Evolutionary conservation across 2,329 filamentous ascomycete genomes (phyloP).

Genomic region (Cercospora sp.): DNA sequence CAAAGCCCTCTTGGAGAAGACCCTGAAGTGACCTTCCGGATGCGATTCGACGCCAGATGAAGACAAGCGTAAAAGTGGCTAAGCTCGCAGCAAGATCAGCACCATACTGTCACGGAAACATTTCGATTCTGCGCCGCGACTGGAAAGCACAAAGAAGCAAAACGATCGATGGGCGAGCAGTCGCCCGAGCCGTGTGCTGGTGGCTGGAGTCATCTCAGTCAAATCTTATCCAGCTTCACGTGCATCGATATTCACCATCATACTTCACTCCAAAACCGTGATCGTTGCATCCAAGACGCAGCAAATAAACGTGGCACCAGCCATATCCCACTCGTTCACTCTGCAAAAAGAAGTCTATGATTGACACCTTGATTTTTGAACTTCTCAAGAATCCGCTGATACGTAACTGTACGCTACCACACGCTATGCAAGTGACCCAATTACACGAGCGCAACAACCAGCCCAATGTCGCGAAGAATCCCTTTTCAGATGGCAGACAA

Average conservation of each 20-base stretch:
- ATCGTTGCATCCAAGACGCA: not conserved
- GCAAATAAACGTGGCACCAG: not conserved
- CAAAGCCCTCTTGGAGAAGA: not conserved
- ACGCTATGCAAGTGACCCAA: not conserved
- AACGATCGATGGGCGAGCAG: too few species aligned
- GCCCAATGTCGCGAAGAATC: too few species aligned
- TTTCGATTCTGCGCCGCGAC: too few species aligned
- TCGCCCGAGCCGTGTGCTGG: too few species aligned
- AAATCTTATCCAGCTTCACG: not conserved
- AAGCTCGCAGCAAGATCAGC: too few species aligned
- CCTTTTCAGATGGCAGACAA: not conserved
- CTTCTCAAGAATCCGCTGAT: not conserved
- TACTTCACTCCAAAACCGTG: too few species aligned
- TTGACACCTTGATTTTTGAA: not conserved
- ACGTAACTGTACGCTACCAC: not conserved
- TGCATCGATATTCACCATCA: not conserved
- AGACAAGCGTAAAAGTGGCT: too few species aligned
- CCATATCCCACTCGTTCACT: not conserved
- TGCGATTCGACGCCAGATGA: too few species aligned
- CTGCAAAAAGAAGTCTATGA: not conserved
- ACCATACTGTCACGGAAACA: not conserved
- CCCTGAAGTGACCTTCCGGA: not conserved
- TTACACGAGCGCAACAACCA: not conserved
- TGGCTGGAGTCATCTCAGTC: too few species aligned
- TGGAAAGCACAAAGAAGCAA: too few species aligned